Base-by-base conservation (phyloP, 2,329 filamentous ascomycete species). In the Furcasterigmium sp. region DNA sequence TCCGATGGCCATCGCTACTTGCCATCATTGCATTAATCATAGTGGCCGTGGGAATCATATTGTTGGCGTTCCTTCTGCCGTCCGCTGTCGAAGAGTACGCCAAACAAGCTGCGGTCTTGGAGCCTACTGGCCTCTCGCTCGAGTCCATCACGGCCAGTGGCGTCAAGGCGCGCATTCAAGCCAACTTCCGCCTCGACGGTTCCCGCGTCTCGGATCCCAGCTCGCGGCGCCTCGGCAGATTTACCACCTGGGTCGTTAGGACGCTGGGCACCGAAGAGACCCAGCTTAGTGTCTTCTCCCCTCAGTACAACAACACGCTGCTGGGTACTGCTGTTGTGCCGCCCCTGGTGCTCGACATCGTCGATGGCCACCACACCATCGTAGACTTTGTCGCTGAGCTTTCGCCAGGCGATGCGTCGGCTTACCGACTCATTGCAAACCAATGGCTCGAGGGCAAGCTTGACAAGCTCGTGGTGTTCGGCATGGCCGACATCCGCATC, bases 391-490 rank as follows among this genome's bases (percentile, higher is more conserved):
- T 93, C 43, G 78, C 85, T 34, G 82, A 93, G 48, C 65, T 97
- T 30, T 69, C 76, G 29, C 85, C 89, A 20, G 91, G 90, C 23
- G 80, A 90, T 55, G 69, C 87, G 13, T 81, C 90, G 43, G 84
- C 83, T 6, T 81, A 96, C 53, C 83, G 87, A 46, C 77, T 76
- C 46, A 77, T 97, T 49, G 89, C 87, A 37, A 89, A 93, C 60
- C 86, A 95, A 61, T 97, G 89, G 83, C 68, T 98, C 47, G 82
- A 87, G 42, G 90, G 91, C 30, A 83, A 80, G 42, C 69, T 97
- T 45, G 76, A 81, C 10, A 72, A 76, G 44, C 67, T 98, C 45
- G 80, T 77, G 47, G 69, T 97, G 13, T 74, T 82, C 43, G 91
- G 85, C 35, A 85, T 84, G 56, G 84, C 88, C 20, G 70, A 83